Evolutionary conservation across 1,284 basidiomycete species (phyloP).

Genomic region (Sporisorium scitamineum): DNA sequence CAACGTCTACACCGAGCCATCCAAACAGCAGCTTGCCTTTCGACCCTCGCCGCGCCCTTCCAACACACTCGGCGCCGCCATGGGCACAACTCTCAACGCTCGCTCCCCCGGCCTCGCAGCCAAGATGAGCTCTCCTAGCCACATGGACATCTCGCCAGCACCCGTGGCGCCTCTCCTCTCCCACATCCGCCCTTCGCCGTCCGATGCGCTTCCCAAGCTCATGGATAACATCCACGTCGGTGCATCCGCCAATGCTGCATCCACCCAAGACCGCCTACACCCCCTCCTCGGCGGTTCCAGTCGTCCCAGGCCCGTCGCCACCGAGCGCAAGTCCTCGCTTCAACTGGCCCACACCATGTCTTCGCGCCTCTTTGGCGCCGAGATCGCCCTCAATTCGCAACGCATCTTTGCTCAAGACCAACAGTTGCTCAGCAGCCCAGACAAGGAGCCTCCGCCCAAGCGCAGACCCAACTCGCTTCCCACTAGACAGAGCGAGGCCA

Average conservation of each 20-base stretch:
- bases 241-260: constrained; percentile 3
- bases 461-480: constrained; percentile 56
- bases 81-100: constrained; percentile 59
- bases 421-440: constrained; percentile 49
- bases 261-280: constrained; percentile 25
- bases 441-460: constrained; percentile 60
- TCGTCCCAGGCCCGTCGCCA: constrained; percentile 22
- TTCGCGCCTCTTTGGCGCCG: constrained; percentile 59
- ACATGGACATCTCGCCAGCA: constrained; percentile 65
- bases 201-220: constrained; percentile 31
- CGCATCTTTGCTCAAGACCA: constrained; percentile 31
- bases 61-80: constrained; percentile 47
- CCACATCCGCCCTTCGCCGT: constrained; percentile 25
- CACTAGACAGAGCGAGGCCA: constrained; percentile 36
- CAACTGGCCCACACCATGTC: constrained; percentile 35
- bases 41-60: constrained; percentile 21
- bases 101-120: constrained; percentile 53
- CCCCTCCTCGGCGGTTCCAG: constrained; percentile 31
- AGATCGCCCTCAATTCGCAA: constrained; percentile 56
- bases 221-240: constrained; percentile 35
- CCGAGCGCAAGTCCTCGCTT: constrained; percentile 32
- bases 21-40: constrained; percentile 11
- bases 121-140: constrained; percentile 62
- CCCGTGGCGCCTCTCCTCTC: constrained; percentile 14
- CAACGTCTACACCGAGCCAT: constrained; percentile 20